Evolutionary conservation across 176 grass and related monocot genomes (phyloP).

Genomic region (Areca catechu): DNA sequence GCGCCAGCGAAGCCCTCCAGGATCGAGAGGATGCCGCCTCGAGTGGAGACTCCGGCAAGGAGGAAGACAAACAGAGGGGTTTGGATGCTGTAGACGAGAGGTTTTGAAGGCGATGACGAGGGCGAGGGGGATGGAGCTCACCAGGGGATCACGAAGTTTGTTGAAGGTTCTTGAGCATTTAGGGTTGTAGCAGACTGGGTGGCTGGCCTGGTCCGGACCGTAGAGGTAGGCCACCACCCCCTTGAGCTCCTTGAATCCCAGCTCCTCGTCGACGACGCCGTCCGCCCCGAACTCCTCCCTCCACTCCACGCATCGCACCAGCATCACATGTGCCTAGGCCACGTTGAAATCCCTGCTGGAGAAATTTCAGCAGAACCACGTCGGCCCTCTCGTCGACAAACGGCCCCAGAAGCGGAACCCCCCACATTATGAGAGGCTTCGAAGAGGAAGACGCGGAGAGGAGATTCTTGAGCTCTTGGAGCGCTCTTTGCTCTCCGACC

Average conservation of each 20-base stretch:
- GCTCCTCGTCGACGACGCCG: constrained; percentile 62
- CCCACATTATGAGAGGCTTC: constrained; percentile 77
- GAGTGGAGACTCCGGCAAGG: too few relatives aligned
- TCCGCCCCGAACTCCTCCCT: constrained; percentile 72
- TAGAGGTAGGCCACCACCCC: constrained; percentile 83
- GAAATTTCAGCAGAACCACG: constrained; percentile 92
- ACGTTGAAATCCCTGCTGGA: constrained; percentile 78
- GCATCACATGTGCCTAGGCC: constrained; percentile 72
- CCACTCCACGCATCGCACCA: constrained; percentile 62
- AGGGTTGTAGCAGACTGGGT: constrained; percentile 95
- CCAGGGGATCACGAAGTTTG: too few relatives aligned
- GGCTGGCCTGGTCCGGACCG: constrained; percentile 67
- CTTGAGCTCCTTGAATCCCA: constrained; percentile 90
- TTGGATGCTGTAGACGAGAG: too few relatives aligned
- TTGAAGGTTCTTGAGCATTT: too few relatives aligned
- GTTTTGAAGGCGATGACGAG: too few relatives aligned
- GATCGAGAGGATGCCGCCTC: too few relatives aligned
- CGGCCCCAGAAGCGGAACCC: constrained; percentile 36
- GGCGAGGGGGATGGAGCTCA: too few relatives aligned
- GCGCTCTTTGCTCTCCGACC: constrained; percentile 47
- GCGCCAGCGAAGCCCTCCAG: too few relatives aligned
- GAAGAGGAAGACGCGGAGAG: constrained; percentile 38
- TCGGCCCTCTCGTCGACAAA: constrained; percentile 55
- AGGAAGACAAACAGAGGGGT: too few relatives aligned
- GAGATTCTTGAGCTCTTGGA: constrained; percentile 62